Evolutionary conservation across 73 alveolate genomes (phyloP), one percentile per base, ranked within the genome.

Genomic region (Paramecium octaurelia): DNA sequence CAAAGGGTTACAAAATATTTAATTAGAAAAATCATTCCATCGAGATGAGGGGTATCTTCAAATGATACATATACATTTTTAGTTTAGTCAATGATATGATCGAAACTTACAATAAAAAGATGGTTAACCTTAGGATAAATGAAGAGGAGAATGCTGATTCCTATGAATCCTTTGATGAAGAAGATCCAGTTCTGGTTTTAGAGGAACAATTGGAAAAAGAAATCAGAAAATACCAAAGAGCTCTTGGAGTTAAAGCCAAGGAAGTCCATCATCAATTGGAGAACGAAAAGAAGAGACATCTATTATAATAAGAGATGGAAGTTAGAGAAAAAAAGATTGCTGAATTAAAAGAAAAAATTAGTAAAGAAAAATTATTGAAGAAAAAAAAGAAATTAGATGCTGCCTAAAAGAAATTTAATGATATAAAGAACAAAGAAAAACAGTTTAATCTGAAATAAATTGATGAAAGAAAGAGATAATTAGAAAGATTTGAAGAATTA

Each of bases 121-220:
- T 75, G 88, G 69, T 42, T 6, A 35, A 68, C 27, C 21, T 68
- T 3, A 54, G 5, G 23, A 64, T 64, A 11, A 7, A 64, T 8
- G 88, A 38, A 38, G 88, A 75, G 16, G 68, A 36, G 1, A 38
- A 34, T 34, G 68, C n/a, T 21, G 16, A 75, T 38, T 75, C 88
- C 12, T 75, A 75, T 42, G 58, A 38, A 42, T 75, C 88, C 8
- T 75, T 4, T 75, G 88, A 75, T 75, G 88, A 75, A 75, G 59
- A 75, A 21, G 88, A 75, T 75, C 88, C 88, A n/a, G n/a, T 75
- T 75, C 7, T 75, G 4, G 88, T 75, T n/a, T 42, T 75, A 42
- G 88, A 75, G 68, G 60, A 75, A 21, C 10, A 75, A 42, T 75
- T 75, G 8, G 69, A 75, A 38, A 75, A 36, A 38, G 58, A 75